Conservation (phyloP, 257 asterid species). For the Salvia splendens region DNA sequence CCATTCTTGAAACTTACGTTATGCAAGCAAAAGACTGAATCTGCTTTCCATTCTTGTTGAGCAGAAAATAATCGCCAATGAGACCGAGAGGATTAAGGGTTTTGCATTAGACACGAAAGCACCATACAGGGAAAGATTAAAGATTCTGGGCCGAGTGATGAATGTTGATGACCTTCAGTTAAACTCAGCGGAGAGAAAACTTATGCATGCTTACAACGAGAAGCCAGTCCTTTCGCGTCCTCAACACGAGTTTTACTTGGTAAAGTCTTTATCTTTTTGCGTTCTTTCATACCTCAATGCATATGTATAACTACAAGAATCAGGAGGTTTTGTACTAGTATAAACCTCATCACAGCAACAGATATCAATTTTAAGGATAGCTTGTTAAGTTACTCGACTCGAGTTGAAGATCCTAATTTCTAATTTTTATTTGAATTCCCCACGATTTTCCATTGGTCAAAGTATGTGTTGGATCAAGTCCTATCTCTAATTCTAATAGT, state of each 20-base stretch:
- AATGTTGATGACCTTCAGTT: conserved; percentile 75
- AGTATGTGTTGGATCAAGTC: neutral
- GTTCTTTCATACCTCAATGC: too few species aligned
- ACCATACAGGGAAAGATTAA: conserved; percentile 77
- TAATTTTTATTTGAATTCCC: neutral
- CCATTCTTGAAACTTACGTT: conserved; percentile 5
- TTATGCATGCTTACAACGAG: conserved; percentile 86
- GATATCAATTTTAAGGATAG: neutral
- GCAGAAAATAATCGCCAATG: conserved; percentile 75
- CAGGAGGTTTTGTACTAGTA: neutral
- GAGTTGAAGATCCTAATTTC: neutral
- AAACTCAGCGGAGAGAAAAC: conserved; percentile 78
- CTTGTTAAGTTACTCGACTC: neutral
- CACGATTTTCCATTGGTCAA: neutral
- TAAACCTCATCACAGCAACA: neutral
- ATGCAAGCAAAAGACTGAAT: conserved; percentile 9
- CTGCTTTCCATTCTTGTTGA: conserved; percentile 12
- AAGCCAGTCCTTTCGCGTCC: conserved; percentile 96
- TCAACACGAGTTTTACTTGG: conserved; percentile 89
- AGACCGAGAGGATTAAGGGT: conserved; percentile 74
- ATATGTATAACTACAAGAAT: too few species aligned
- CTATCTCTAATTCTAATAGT: too few species aligned
- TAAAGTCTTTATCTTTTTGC: conserved; percentile 23
- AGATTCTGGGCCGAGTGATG: conserved; percentile 73
- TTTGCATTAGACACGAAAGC: conserved; percentile 72